phyloP scores from a whole-genome alignment of 345 rosid species.

The Clausena lansium region DNA sequence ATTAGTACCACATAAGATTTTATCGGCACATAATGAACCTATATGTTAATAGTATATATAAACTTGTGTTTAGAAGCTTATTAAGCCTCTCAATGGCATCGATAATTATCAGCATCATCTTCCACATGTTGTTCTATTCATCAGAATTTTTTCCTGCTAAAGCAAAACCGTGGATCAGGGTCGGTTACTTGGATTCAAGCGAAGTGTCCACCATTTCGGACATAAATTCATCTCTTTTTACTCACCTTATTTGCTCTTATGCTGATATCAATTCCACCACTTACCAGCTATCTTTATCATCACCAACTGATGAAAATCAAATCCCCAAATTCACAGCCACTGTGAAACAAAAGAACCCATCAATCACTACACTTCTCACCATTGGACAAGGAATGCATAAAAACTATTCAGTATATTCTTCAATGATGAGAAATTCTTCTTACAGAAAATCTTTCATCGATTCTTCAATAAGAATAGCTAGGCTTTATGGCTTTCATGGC shows the following conservation, averaged over 20 bases:
- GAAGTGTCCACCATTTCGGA: slow-evolving; percentile 12
- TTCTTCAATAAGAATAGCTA: slow-evolving; percentile 14
- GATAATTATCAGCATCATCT: background rate
- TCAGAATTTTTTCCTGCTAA: background rate
- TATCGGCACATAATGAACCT: background rate
- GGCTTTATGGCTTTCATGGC: slow-evolving; percentile 19
- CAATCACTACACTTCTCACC: slow-evolving; percentile 22
- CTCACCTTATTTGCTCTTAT: slow-evolving; percentile 34
- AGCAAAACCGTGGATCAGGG: slow-evolving; percentile 29
- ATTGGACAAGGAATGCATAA: slow-evolving; percentile 5
- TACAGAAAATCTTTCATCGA: background rate
- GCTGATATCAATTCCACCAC: slow-evolving; percentile 26
- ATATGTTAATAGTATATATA: too few species aligned
- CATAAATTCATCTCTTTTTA: slow-evolving; percentile 30
- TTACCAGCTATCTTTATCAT: slow-evolving; percentile 12
- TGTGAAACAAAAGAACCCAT: slow-evolving; percentile 23
- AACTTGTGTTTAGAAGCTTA: background rate
- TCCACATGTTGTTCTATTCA: background rate
- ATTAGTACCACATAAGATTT: background rate
- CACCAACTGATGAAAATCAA: background rate
- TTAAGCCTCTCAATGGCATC: background rate
- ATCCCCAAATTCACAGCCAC: background rate
- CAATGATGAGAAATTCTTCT: slow-evolving; percentile 17
- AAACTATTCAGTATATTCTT: background rate
- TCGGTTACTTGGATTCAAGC: slow-evolving; percentile 28